A percentile compares a stretch with the other conserved stretches of the same genome.
Evolutionary conservation across 768 basidiomycete genomes (phyloP).

Genomic region (Phanerodontia chrysosporium): DNA sequence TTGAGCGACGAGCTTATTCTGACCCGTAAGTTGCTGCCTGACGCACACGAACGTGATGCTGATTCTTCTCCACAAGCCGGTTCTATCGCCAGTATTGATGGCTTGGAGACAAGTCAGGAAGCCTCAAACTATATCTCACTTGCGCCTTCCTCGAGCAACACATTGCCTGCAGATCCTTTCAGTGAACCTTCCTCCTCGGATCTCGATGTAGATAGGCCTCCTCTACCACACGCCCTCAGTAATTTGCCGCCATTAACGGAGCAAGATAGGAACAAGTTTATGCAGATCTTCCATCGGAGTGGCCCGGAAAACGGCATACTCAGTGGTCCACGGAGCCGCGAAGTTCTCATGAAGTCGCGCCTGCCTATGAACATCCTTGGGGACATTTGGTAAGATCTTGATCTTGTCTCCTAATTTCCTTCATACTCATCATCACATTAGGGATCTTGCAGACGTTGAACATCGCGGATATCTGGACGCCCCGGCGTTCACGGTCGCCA

Average conservation of each 20-base stretch:
- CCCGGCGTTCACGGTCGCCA: slow-evolving; percentile 65
- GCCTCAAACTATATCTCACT: neutral
- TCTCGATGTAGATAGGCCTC: neutral
- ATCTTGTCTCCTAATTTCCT: neutral
- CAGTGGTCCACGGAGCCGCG: slow-evolving; percentile 36
- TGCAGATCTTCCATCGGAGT: slow-evolving; percentile 45
- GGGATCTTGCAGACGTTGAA: slow-evolving; percentile 60
- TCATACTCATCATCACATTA: slow-evolving; percentile 18
- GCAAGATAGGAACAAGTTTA: slow-evolving; percentile 54
- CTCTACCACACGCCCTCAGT: slow-evolving; percentile 1
- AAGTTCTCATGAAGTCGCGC: slow-evolving; percentile 59
- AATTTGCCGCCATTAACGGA: slow-evolving; percentile 29
- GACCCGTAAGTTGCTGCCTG: slow-evolving; percentile 36
- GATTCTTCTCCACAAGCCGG: slow-evolving; percentile 38
- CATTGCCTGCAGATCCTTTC: neutral
- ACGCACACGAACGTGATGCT: too few species aligned
- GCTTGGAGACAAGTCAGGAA: slow-evolving; percentile 9
- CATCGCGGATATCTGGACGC: slow-evolving; percentile 57
- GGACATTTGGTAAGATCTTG: slow-evolving; percentile 17
- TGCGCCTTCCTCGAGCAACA: neutral
- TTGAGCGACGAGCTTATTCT: slow-evolving; percentile 37
- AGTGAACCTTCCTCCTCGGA: neutral
- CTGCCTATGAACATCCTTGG: slow-evolving; percentile 25
- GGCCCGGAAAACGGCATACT: slow-evolving; percentile 52
- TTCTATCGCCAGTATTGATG: slow-evolving; percentile 42